Percentiles rank a stretch among this genome's conserved stretches.
Evolutionary conservation across 768 basidiomycete species (phyloP).

Genomic region (Terana coerulea): DNA sequence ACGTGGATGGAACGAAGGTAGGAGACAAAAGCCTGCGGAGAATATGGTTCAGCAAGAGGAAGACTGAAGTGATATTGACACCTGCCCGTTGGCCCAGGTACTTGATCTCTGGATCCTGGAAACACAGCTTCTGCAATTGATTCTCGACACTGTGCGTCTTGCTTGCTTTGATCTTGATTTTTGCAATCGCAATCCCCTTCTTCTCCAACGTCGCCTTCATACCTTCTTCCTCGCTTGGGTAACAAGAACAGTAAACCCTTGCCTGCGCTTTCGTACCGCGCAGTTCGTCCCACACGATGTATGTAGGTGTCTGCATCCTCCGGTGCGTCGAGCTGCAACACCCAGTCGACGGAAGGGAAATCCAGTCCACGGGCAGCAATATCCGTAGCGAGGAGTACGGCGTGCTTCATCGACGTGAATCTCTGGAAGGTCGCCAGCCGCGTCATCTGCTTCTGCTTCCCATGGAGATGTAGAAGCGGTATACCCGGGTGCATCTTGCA

Average conservation of each 20-base stretch:
- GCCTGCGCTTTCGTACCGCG: conserved; percentile 87
- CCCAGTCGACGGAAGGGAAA: conserved; percentile 97
- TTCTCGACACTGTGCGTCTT: conserved; percentile 84
- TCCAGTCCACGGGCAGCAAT: conserved; percentile 95
- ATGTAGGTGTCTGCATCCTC: conserved; percentile 98
- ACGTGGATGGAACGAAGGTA: conserved; percentile 91
- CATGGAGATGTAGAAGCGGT: conserved; percentile 90
- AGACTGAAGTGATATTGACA: too few relatives aligned
- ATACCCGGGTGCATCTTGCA: conserved; percentile 94
- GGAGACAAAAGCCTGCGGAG: conserved; percentile 82
- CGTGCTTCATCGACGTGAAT: conserved; percentile 78
- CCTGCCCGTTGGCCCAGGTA: conserved; percentile 90
- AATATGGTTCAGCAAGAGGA: neutral
- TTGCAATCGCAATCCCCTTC: conserved; percentile 68
- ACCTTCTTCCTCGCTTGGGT: conserved; percentile 92
- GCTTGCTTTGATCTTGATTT: conserved; percentile 85
- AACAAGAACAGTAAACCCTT: conserved; percentile 77
- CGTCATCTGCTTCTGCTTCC: conserved; percentile 94
- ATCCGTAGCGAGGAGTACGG: conserved; percentile 92
- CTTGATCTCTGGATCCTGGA: conserved; percentile 95
- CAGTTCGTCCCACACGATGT: conserved; percentile 94
- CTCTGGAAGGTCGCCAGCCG: conserved; percentile 79
- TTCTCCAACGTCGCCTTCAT: conserved; percentile 69
- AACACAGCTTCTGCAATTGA: conserved; percentile 88
- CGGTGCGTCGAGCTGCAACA: conserved; percentile 91